Evolutionary conservation across 2,329 filamentous ascomycete species (phyloP).

Genomic region (Trichoderma arundinaceum): DNA sequence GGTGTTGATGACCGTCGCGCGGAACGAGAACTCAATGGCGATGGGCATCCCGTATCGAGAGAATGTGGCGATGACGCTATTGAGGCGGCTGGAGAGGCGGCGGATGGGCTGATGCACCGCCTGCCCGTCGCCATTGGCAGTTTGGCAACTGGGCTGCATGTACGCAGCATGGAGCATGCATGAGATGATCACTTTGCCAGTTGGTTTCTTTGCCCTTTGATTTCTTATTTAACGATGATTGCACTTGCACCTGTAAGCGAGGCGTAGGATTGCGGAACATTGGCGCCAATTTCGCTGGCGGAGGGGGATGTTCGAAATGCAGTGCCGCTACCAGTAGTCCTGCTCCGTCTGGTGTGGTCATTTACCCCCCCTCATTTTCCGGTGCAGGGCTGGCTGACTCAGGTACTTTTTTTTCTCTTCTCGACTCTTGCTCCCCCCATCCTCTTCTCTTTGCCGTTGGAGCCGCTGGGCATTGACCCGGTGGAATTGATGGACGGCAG

Average conservation of each 20-base stretch:
- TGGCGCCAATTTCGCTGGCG: constrained; percentile 11
- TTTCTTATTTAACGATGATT: neutral
- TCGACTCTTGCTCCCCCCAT: neutral
- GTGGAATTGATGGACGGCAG: constrained; percentile 7
- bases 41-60: constrained; percentile 20
- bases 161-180: neutral
- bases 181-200: neutral
- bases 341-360: neutral
- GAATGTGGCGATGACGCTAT: constrained; percentile 10
- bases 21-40: constrained; percentile 1
- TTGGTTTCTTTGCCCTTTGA: neutral
- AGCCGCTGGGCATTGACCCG: constrained; percentile 12
- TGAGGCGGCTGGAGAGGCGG: neutral
- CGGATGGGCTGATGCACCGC: neutral
- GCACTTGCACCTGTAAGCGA: constrained; percentile 4
- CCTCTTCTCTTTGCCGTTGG: neutral
- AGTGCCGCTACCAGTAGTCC: too few species aligned
- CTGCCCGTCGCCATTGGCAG: neutral
- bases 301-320: too few species aligned
- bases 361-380: too few species aligned
- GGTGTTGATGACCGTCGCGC: constrained; percentile 5
- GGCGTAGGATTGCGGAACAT: constrained; percentile 14
- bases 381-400: constrained; percentile 3
- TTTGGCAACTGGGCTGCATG: too few species aligned
- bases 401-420: neutral